Conservation (phyloP, 352 stramenopile genomes). For the Phytophthora europaea region DNA sequence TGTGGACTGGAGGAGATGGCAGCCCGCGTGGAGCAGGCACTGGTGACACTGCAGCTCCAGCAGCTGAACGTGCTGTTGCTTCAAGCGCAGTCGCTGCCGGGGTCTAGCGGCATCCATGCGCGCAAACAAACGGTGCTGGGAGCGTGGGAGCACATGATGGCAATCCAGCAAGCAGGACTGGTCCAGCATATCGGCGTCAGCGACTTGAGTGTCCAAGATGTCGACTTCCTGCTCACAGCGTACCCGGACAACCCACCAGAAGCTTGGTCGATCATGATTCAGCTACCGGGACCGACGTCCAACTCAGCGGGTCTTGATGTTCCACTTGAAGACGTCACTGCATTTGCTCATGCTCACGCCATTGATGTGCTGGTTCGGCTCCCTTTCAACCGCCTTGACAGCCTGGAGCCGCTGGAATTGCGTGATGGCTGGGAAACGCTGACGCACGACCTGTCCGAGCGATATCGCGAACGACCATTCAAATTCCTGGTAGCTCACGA, state of each 20-base stretch:
- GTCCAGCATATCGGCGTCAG: conserved; percentile 53
- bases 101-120: conserved; percentile 27
- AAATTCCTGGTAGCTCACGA: conserved; percentile 59
- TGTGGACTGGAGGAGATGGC: conserved; percentile 34
- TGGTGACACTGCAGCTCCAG: conserved; percentile 46
- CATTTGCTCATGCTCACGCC: conserved; percentile 50
- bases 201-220: conserved; percentile 59
- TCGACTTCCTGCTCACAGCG: conserved; percentile 63
- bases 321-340: conserved; percentile 27
- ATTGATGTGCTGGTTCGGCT: conserved; percentile 63
- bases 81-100: conserved; percentile 28
- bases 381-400: conserved; percentile 37
- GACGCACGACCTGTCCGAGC: conserved; percentile 42
- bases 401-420: conserved; percentile 14
- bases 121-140: conserved; percentile 55
- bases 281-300: conserved; percentile 7
- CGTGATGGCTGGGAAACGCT: conserved; percentile 43
- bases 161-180: conserved; percentile 45
- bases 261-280: conserved; percentile 33
- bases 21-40: conserved; percentile 38
- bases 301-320: conserved; percentile 10
- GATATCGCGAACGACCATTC: conserved; percentile 43
- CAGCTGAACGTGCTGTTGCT: conserved; percentile 61
- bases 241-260: conserved; percentile 36
- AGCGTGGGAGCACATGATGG: conserved; percentile 57